These are phyloP conservation scores for Lachancea sp. DNA, from an alignment of 805 yeast species.

Conservation along the genomic window DNA sequence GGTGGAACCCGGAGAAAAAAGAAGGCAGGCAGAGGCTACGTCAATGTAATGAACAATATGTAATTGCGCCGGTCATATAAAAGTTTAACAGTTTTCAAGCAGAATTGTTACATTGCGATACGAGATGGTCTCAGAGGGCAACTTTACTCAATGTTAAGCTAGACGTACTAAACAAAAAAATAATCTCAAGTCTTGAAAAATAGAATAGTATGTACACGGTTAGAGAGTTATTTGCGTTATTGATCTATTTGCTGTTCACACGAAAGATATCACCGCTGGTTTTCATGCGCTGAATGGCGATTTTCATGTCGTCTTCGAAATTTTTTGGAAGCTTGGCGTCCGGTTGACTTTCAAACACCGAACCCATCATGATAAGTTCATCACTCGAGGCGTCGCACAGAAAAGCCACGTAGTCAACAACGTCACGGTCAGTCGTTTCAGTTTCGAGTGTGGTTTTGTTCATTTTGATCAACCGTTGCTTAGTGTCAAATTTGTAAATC, in stretches of 20 bases:
- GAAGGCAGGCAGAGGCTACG: constrained; percentile 53
- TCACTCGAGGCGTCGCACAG: constrained; percentile 56
- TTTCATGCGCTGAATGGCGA: constrained; percentile 28
- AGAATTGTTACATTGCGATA: background rate
- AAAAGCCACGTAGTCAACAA: constrained; percentile 56
- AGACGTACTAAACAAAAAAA: constrained; percentile 1
- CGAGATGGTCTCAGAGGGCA: background rate
- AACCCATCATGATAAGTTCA: constrained; percentile 54
- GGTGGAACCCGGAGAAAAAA: constrained; percentile 35
- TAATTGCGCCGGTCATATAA: background rate
- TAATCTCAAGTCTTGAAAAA: background rate
- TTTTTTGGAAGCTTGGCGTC: constrained; percentile 32
- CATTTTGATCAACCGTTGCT: constrained; percentile 49
- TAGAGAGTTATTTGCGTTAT: background rate
- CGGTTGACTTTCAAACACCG: constrained; percentile 55
- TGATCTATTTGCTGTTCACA: constrained; percentile 2
- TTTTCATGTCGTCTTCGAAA: constrained; percentile 21
- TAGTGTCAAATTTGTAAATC: constrained; percentile 56
- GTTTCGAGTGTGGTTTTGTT: constrained; percentile 40
- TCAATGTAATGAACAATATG: constrained; percentile 50
- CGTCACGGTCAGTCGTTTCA: constrained; percentile 44
- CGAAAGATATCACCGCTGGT: constrained; percentile 30
- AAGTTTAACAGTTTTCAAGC: background rate
- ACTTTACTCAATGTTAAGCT: background rate
- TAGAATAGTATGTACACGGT: background rate